A percentile compares a stretch with the other conserved stretches of the same genome.
Evolutionary conservation across 345 rosid genomes (phyloP).

Genomic region (Corymbia maculata): DNA sequence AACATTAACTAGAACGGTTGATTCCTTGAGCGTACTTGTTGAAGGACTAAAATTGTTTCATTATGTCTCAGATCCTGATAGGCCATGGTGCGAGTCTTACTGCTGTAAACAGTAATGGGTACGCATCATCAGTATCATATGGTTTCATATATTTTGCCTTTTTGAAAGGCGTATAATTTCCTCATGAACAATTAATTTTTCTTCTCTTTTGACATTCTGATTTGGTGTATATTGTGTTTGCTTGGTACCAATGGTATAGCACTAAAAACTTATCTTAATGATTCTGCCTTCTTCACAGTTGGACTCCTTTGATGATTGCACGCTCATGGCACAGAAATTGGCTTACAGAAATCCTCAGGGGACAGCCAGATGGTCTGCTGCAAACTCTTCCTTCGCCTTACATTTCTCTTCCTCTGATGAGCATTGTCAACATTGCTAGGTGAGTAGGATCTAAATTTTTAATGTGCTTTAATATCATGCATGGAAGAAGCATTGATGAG

Average conservation of each 20-base stretch:
- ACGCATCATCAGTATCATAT: slow-evolving; percentile 1
- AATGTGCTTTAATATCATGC: background rate
- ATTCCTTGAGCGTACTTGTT: background rate
- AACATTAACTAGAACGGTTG: background rate
- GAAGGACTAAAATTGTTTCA: background rate
- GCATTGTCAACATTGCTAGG: slow-evolving; percentile 86
- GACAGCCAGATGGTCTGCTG: slow-evolving; percentile 22
- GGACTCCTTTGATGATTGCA: slow-evolving; percentile 85
- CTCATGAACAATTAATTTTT: background rate
- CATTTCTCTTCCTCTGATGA: slow-evolving; percentile 78
- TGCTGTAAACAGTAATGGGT: slow-evolving; percentile 62
- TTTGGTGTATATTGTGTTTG: background rate
- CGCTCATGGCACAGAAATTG: slow-evolving; percentile 72
- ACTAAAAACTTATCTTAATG: background rate
- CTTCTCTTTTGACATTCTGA: background rate
- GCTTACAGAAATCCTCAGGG: slow-evolving; percentile 56
- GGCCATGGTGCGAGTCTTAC: slow-evolving; percentile 49
- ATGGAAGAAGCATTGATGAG: background rate
- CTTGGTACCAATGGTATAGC: background rate
- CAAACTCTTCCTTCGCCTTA: slow-evolving; percentile 49
- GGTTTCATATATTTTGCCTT: background rate
- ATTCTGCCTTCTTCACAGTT: slow-evolving; percentile 21
- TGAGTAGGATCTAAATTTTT: slow-evolving; percentile 3
- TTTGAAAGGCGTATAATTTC: background rate
- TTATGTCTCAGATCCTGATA: slow-evolving; percentile 50